Evolutionary conservation across 768 basidiomycete genomes (phyloP).

Genomic region (Leccinum ochraceum): DNA sequence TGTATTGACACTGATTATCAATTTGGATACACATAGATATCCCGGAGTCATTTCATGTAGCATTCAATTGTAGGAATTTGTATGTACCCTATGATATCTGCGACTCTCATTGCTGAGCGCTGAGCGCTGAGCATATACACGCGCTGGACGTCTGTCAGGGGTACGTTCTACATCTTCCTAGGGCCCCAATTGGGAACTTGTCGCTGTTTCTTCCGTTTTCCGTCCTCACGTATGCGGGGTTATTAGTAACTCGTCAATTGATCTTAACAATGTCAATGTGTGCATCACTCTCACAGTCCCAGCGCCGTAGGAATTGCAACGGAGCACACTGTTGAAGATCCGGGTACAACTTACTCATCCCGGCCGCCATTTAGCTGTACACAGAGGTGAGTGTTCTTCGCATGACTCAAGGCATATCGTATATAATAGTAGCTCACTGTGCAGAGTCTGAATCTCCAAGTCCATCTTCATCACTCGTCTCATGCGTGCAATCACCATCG

Average conservation of each 20-base stretch:
- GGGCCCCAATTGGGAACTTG: neutral
- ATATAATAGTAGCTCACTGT: neutral
- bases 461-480: neutral
- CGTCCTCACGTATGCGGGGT: neutral
- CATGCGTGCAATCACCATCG: neutral
- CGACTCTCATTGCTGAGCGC: neutral
- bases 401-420: neutral
- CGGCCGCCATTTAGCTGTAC: neutral
- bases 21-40: conserved; percentile 1
- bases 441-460: neutral
- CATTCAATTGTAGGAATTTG: neutral
- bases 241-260: neutral
- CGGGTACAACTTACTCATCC: neutral
- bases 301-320: neutral
- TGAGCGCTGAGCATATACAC: neutral
- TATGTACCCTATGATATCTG: neutral
- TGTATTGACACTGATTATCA: neutral
- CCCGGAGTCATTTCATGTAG: neutral
- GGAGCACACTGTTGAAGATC: neutral
- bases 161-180: neutral
- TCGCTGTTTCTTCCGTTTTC: neutral
- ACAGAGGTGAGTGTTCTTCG: neutral
- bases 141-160: neutral
- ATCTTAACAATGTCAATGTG: neutral
- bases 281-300: neutral